Percentiles rank a stretch among this genome's conserved stretches.
Evolutionary conservation across 2,329 filamentous ascomycete species (phyloP).

Genomic region (Sporothrix variecibatus): DNA sequence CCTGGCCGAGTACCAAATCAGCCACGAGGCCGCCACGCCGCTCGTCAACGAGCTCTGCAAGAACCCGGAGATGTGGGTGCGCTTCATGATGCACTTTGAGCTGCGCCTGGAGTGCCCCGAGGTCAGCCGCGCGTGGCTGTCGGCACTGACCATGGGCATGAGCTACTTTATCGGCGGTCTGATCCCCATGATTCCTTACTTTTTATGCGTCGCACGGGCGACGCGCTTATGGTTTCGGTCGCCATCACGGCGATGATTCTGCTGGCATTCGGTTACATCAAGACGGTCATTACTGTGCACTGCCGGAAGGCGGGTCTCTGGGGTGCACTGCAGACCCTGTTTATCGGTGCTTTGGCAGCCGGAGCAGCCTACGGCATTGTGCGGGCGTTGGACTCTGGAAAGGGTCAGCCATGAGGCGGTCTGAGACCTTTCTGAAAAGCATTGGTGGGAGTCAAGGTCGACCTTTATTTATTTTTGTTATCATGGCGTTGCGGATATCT

Average conservation of each 20-base stretch:
- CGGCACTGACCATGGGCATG: conserved; percentile 65
- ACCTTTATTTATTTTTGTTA: background rate
- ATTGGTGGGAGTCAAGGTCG: background rate
- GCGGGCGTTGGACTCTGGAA: conserved; percentile 51
- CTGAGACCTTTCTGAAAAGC: background rate
- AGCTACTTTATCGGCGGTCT: conserved; percentile 72
- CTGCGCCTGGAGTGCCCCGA: conserved; percentile 50
- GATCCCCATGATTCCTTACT: conserved; percentile 71
- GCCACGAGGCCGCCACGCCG: conserved; percentile 44
- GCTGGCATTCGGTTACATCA: conserved; percentile 65
- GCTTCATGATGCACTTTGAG: conserved; percentile 63
- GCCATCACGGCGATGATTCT: conserved; percentile 62
- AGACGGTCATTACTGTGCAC: conserved; percentile 57
- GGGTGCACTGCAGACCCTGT: conserved; percentile 64
- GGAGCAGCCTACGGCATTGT: conserved; percentile 67
- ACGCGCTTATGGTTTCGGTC: conserved; percentile 61
- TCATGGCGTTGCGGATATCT: background rate
- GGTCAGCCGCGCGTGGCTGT: conserved; percentile 51
- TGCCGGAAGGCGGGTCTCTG: conserved; percentile 56
- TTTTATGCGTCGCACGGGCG: conserved; percentile 52
- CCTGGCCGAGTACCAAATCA: conserved; percentile 49
- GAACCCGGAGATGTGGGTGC: conserved; percentile 52
- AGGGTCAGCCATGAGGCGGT: conserved; percentile 13
- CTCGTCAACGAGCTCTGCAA: conserved; percentile 54
- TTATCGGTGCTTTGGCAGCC: conserved; percentile 66